These are phyloP conservation scores for Phaeotremella skinneri DNA, from an alignment of 768 basidiomycete species.

Conservation along the genomic window DNA sequence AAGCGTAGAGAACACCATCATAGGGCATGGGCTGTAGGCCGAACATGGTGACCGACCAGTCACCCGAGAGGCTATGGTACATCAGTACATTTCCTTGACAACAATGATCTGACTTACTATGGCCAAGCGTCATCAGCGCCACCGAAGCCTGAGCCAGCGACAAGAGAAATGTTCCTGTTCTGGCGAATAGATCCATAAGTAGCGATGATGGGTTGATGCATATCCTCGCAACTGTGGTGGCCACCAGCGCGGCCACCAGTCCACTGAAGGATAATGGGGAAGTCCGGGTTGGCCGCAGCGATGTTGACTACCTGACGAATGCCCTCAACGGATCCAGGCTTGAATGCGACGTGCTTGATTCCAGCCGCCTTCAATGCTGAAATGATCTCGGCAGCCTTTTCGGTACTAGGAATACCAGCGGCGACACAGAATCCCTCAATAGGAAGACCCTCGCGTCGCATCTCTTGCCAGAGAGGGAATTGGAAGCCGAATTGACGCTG, in stretches of 20 bases:
- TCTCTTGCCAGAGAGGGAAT: slow-evolving; percentile 94
- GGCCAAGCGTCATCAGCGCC: slow-evolving; percentile 89
- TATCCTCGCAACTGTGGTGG: slow-evolving; percentile 97
- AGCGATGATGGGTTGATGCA: slow-evolving; percentile 89
- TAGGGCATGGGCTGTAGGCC: slow-evolving; percentile 94
- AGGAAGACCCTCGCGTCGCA: slow-evolving; percentile 90
- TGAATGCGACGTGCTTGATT: slow-evolving; percentile 95
- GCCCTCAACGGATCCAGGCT: slow-evolving; percentile 96
- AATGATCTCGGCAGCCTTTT: slow-evolving; percentile 97
- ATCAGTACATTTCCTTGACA: slow-evolving; percentile 9
- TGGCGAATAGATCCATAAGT: slow-evolving; percentile 89
- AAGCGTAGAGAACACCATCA: slow-evolving; percentile 94
- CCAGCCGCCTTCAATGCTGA: slow-evolving; percentile 73
- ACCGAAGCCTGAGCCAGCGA: slow-evolving; percentile 94
- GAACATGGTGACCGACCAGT: slow-evolving; percentile 82
- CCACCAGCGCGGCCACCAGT: slow-evolving; percentile 98
- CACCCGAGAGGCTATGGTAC: slow-evolving; percentile 66
- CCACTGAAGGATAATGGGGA: slow-evolving; percentile 98
- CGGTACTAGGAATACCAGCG: slow-evolving; percentile 92
- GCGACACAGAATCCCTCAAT: slow-evolving; percentile 99
- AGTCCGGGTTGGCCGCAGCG: slow-evolving; percentile 87
- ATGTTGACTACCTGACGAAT: slow-evolving; percentile 97
- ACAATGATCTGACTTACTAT: slow-evolving; percentile 55
- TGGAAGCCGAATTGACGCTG: slow-evolving; percentile 97
- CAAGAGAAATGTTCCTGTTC: slow-evolving; percentile 80